These are phyloP conservation scores for Calendula officinalis DNA, from an alignment of 129 eudicot genomes.

Conservation along the genomic window DNA sequence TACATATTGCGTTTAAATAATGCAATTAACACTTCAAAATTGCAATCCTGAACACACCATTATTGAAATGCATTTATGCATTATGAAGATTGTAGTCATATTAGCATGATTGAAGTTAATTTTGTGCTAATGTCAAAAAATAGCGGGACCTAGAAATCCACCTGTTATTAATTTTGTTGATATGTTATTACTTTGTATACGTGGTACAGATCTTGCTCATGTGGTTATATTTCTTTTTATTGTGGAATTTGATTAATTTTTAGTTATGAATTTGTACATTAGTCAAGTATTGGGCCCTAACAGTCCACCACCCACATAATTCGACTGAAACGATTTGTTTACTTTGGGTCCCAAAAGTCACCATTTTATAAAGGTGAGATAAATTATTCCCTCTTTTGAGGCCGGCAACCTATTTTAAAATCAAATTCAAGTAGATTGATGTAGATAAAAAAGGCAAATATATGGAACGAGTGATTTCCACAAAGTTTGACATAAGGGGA, in stretches of 20 bases:
- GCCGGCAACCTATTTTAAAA: background rate
- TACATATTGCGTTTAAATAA: no score
- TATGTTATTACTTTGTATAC: background rate
- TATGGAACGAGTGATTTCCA: background rate
- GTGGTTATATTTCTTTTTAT: background rate
- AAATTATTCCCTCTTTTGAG: background rate
- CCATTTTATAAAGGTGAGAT: background rate
- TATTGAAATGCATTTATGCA: background rate
- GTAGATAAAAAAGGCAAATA: background rate
- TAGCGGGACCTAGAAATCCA: background rate
- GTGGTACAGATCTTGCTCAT: background rate
- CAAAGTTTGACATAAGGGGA: background rate
- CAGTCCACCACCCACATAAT: background rate
- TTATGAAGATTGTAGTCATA: background rate
- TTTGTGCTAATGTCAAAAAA: background rate
- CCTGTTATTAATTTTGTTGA: background rate
- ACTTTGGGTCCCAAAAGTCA: background rate
- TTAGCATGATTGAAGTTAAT: background rate
- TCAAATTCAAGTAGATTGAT: background rate
- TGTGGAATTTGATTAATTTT: background rate
- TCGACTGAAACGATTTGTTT: background rate
- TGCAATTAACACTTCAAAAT: no score
- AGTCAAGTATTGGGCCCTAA: slow-evolving; percentile 12
- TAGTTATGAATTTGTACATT: background rate
- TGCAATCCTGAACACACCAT: no score